Base-by-base conservation (phyloP, 768 basidiomycete genomes). In the Mycena amicta region DNA sequence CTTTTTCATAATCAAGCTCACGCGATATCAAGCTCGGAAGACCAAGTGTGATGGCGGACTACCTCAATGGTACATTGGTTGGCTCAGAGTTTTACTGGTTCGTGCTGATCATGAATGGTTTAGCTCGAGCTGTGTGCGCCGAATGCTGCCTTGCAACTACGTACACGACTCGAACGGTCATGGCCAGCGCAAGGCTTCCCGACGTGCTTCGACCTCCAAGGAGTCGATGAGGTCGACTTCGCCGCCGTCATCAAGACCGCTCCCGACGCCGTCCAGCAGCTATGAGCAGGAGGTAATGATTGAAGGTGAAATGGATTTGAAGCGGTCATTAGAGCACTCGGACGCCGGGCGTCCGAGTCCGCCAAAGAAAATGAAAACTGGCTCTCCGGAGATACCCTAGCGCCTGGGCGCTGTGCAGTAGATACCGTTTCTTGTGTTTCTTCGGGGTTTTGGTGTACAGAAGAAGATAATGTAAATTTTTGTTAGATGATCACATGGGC, bases 1-100 rank as follows among this genome's bases (percentile, higher is more conserved):
- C 40, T 30, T 50, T 8, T 11, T 2, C 37, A 45, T 26, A 30
- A 55, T n/a, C n/a, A n/a, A 52, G 40, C 61, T 3, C 18, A 15
- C 22, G 52, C 40, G 16, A 31, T 29, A 27, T 64, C 16, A 60
- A 92, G 92, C 91, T 31, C 92, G 92, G 59, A 93, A 93, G 77
- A 93, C 92, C 20, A 88, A 91, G 70, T 93, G 92, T 66, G 92
- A 93, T 71, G 92, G 92, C 39, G 88, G 81, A n/a, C 90, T 90
- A 67, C 92, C 92, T 28, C 82, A 87, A 26, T 93, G 92, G 62
- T 63, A 40, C 30, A 53, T 59, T 43, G n/a, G n/a, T n/a, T 29
- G 27, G 46, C 57, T 37, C 37, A 4, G 47, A 28, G 27, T 53
- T 49, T 15, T 28, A 5, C 30, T 53, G 55, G 50, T 28, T 15